phyloP scores from a whole-genome alignment of 805 yeast species.

The Candida jianshihensis region DNA sequence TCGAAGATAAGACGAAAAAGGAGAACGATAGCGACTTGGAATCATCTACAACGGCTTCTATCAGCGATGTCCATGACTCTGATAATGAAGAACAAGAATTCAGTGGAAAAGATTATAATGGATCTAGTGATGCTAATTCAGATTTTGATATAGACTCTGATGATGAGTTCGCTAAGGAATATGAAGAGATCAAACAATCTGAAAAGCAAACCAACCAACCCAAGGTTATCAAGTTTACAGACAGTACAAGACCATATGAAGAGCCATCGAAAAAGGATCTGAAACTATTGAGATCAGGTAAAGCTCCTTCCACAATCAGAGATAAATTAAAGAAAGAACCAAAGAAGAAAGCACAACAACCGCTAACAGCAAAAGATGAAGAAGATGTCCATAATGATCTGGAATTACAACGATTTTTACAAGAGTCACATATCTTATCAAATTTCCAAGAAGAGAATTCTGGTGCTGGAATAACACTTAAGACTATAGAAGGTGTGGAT shows the following conservation, averaged over 20 bases:
- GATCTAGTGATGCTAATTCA: no score
- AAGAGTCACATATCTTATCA: conserved; percentile 61
- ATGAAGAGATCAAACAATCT: conserved; percentile 10
- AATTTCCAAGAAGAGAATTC: conserved; percentile 24
- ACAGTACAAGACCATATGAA: conserved; percentile 22
- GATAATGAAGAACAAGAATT: conserved; percentile 21
- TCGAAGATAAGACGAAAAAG: conserved; percentile 35
- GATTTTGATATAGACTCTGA: conserved; percentile 12
- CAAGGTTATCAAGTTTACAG: conserved; percentile 33
- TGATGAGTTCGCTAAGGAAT: conserved; percentile 6
- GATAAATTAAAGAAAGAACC: conserved; percentile 9
- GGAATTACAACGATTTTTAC: conserved; percentile 61
- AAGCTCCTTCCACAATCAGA: conserved; percentile 36
- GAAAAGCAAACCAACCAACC: conserved; percentile 8
- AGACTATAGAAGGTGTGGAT: conserved; percentile 42
- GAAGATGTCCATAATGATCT: conserved; percentile 62
- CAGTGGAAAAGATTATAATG: conserved; percentile 12
- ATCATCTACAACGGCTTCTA: conserved; percentile 13
- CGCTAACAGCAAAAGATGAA: conserved; percentile 27
- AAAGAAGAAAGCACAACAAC: conserved; percentile 4
- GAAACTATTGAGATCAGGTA: conserved; percentile 51
- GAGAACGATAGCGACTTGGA: conserved; percentile 4
- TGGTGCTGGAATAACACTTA: conserved; percentile 63
- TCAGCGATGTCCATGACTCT: conserved; percentile 16
- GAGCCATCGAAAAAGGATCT: conserved; percentile 40